Base-by-base conservation (phyloP, 2,329 filamentous ascomycete genomes). In the Fusarium anthophilum region DNA sequence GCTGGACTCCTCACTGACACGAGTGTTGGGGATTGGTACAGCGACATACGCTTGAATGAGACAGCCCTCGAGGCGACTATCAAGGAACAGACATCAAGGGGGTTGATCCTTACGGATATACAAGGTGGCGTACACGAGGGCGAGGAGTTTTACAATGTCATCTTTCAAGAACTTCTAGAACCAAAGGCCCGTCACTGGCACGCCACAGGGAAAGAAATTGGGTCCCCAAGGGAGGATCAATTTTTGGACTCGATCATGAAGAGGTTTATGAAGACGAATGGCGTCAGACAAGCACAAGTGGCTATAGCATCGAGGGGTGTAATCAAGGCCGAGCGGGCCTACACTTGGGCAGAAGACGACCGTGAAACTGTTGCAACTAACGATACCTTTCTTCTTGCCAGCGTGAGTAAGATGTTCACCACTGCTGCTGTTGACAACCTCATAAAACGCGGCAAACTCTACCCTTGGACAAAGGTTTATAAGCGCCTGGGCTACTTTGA, bases 341-440 rank as follows among this genome's bases (percentile, higher is more conserved):
- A 73, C 48, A 76, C 72, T 2, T 75, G 66, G 72, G 72, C 72
- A 1, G 74, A 76, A 56, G 50, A 55, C 14, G 59, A 73, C 48
- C 70, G 70, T 5, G 60, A 56, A 2, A 59, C 61, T 10, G 74
- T 74, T 20, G 14, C 30, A 20, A 57, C 64, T 8, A 32, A 70
- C 13, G 72, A 76, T n/a, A 28, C 26, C 3, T 77, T 76, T 50
- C 35, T 74, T 22, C 57, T 76, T 6, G 66, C 62, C 12, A 73
- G 74, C 1, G 57, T 74, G 8, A 77, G 62, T 48, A 76, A 76
- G 48, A 43, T 74, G 43, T 74, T 76, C 14, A 22, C 69, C 8
- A n/a, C 69, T 26, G 66, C 70, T 12, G 70, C 75, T 14, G 41
- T 76, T 12, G 32, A 63, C 20, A 56, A 41, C 44, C 28, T 73